These are phyloP conservation scores for Aspergillus intermedius DNA, from an alignment of 2,329 filamentous ascomycete species.

Conservation along the genomic window DNA sequence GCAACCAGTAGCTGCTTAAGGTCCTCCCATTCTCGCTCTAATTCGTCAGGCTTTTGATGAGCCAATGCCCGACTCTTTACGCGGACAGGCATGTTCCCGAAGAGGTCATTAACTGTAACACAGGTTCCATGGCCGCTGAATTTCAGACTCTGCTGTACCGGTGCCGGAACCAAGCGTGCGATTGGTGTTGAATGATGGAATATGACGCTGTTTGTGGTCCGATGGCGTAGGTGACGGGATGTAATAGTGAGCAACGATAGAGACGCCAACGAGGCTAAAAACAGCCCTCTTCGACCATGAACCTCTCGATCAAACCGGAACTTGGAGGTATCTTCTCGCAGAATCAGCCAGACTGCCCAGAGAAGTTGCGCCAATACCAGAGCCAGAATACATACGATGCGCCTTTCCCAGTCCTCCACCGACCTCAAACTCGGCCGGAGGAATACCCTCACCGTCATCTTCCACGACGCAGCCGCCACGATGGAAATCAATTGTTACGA, in stretches of 20 bases:
- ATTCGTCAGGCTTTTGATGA: slow-evolving; percentile 45
- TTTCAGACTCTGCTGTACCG: slow-evolving; percentile 51
- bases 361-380: not conserved
- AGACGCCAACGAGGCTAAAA: slow-evolving; percentile 68
- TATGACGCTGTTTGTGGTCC: slow-evolving; percentile 54
- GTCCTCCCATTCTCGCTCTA: slow-evolving; percentile 59
- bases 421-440: slow-evolving; percentile 62
- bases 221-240: slow-evolving; percentile 55
- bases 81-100: slow-evolving; percentile 84
- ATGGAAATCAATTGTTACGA: slow-evolving; percentile 64
- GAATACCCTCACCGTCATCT: slow-evolving; percentile 77
- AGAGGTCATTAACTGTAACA: slow-evolving; percentile 70
- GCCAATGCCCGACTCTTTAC: slow-evolving; percentile 67
- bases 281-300: slow-evolving; percentile 66
- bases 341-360: not conserved
- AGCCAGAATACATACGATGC: slow-evolving; percentile 50
- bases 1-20: slow-evolving; percentile 55
- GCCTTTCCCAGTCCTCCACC: slow-evolving; percentile 65
- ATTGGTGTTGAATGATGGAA: slow-evolving; percentile 65
- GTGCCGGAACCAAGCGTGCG: slow-evolving; percentile 57
- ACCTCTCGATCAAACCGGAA: slow-evolving; percentile 40
- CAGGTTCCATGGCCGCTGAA: slow-evolving; percentile 63
- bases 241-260: slow-evolving; percentile 71
- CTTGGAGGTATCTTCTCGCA: slow-evolving; percentile 68
- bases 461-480: slow-evolving; percentile 73